Base-by-base conservation (phyloP, 2,329 filamentous ascomycete species). In the Fusarium xyrophilum region DNA sequence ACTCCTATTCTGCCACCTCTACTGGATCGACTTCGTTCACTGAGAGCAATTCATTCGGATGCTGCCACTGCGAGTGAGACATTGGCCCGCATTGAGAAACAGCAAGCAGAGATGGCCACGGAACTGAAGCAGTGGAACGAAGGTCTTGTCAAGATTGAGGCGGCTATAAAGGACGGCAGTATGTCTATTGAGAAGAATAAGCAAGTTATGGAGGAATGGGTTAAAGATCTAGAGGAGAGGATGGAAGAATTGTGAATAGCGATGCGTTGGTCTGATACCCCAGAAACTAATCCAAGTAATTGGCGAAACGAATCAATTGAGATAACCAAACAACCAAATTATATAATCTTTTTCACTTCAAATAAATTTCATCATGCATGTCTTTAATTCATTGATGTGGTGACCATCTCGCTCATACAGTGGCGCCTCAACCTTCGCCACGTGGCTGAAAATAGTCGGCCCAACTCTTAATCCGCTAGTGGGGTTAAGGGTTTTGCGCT, bases 101-200 rank as follows among this genome's bases (percentile, higher is more conserved):
- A 89, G 67, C 96, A 98, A 79, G 86, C 85, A 2, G 93, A 96
- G 65, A 94, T 96, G 88, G 89, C 89, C 27, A 84, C 85, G 8
- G 96, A 98, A 77, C 89, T 99, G 60, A 89, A 89, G 79, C 89
- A 91, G 76, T 98, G 96, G 96, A 87, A 89, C 65, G 90, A 92
- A 59, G 93, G 93, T 0, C 79, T 98, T 19, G 88, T 89, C 65
- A 92, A 90, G 75, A 87, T 97, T 23, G 94, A 97, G 78, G 82
- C 83, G 57, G 89, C 91, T 28, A 88, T 98, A 74, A 84, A 84
- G 65, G 86, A 91, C 63, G 89, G 91, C 7, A 90, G 92, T 75
- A 82, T 82, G 30, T 85, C 88, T 7, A 91, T 96, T 82, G 87
- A 87, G 69, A 87, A 85, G 52, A 99, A 99, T 79, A 89, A 94